Evolutionary conservation across 495 filamentous ascomycete species (phyloP).

Genomic region (Penicillium roqueforti): DNA sequence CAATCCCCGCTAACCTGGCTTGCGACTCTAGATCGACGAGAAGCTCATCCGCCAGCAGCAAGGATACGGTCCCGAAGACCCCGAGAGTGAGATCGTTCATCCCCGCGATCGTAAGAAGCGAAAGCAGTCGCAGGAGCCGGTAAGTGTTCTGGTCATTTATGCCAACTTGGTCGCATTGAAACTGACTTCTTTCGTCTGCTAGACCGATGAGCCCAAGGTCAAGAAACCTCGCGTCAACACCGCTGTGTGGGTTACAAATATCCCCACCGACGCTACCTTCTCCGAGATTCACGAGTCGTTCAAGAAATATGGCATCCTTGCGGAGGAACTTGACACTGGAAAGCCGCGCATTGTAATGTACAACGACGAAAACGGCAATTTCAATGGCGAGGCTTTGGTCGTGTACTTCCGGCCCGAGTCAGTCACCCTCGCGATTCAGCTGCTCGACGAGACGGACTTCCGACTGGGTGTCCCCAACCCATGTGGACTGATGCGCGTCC

Average conservation of each 20-base stretch:
- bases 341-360: constrained; percentile 91
- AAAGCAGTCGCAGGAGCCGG: constrained; percentile 56
- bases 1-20: constrained; percentile 3
- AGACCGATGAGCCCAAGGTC: constrained; percentile 46
- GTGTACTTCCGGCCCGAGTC: constrained; percentile 93
- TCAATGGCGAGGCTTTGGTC: constrained; percentile 90
- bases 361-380: constrained; percentile 69
- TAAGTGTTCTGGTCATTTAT: constrained; percentile 32
- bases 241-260: constrained; percentile 82
- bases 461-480: constrained; percentile 54
- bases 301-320: constrained; percentile 85
- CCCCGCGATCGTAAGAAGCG: constrained; percentile 68
- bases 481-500: constrained; percentile 69
- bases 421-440: constrained; percentile 81
- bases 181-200: background rate
- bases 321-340: constrained; percentile 84
- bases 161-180: background rate
- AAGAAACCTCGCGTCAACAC: constrained; percentile 74
- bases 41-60: constrained; percentile 74
- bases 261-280: constrained; percentile 70
- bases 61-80: constrained; percentile 73
- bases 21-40: constrained; percentile 61
- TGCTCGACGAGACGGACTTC: constrained; percentile 88
- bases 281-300: constrained; percentile 82
- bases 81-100: constrained; percentile 53